Base-by-base conservation (phyloP, 2,329 filamentous ascomycete genomes). In the Gaeumannomyces sp. region DNA sequence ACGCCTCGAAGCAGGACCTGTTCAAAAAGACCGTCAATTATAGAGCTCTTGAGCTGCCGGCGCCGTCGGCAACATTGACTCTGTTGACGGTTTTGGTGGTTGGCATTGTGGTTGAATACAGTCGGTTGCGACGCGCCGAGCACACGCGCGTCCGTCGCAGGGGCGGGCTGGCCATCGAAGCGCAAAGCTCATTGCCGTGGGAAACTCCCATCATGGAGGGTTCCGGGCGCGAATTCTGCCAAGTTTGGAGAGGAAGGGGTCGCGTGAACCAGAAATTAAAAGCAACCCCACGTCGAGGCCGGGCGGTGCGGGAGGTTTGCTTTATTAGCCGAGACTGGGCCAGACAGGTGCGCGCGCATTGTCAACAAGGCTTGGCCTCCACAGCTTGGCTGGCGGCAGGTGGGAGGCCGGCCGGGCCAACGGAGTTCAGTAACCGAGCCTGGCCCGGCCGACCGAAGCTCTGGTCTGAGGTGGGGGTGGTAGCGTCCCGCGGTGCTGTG, bases 351-450 rank as follows among this genome's bases (percentile, higher is more conserved):
- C 38, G 19, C 5, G 22, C 10, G 45, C 45, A n/a, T 53, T 22
- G 22, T 25, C 45, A 22, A 53, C 45, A n/a, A 53, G 45, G 6
- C 45, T 53, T 53, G 45, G 45, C 19, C 45, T 53, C 45, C 45
- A 53, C 45, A 8, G 57, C 13, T 59, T 29, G 25, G 25, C 57
- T 59, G 28, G 3, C 28, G 57, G 57, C 25, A 27, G 25, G 22
- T 59, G 57, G 57, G 25, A 29, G 6, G 19, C 56, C 27, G 57
- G 27, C 57, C 57, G 57, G 57, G 19, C 57, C 25, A 59, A 29
- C 57, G 57, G 57, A 59, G 27, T 28, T 27, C 57, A 28, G n/a
- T 59, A 59, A 14, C 57, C 57, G 57, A 59, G 57, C 19, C 11
- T 59, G 57, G 56, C 13, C 57, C 57, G 57, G 57, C 29, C 29